A percentile compares a stretch with the other conserved stretches of the same genome.
Conservation (phyloP, 164 flowering plant species). For the Aristolochia californica region DNA sequence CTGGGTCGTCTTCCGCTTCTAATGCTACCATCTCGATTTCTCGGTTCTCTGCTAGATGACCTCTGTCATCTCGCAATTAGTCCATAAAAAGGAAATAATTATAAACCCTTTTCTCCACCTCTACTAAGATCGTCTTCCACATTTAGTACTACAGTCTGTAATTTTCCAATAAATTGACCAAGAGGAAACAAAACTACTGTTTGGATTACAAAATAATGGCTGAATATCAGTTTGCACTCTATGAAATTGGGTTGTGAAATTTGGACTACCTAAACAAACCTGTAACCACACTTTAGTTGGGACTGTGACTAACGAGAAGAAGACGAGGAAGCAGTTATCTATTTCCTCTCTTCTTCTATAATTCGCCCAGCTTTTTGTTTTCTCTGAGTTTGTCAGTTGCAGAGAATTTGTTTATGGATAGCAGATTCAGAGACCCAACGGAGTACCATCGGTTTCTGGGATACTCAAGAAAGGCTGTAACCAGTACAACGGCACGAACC, state of each 20-base stretch:
- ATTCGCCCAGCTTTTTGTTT: not conserved
- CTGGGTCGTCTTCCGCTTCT: conserved; percentile 11
- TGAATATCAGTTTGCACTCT: not conserved
- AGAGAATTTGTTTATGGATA: too few species aligned
- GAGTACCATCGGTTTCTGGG: conserved; percentile 8
- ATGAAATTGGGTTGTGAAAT: not conserved
- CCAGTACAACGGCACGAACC: conserved; percentile 13
- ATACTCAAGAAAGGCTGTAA: conserved; percentile 12
- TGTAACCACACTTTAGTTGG: too few species aligned
- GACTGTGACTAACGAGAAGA: not conserved
- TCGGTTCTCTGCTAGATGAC: conserved; percentile 17
- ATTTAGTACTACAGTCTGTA: not conserved
- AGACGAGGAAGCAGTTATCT: not conserved
- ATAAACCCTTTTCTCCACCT: too few species aligned
- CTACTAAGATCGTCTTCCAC: too few species aligned
- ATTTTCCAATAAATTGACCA: not conserved
- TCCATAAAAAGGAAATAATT: too few species aligned
- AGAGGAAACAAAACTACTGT: not conserved
- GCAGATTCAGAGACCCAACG: too few species aligned
- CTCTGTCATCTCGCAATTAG: not conserved
- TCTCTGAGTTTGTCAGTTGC: too few species aligned
- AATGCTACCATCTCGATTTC: conserved; percentile 28
- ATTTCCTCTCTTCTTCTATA: not conserved
- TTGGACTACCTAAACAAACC: too few species aligned
- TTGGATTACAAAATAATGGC: not conserved